A percentile compares a stretch with the other conserved stretches of the same genome.
These are phyloP conservation scores for Epichloe hybrida DNA, from an alignment of 2,329 filamentous ascomycete genomes.

Conservation along the genomic window DNA sequence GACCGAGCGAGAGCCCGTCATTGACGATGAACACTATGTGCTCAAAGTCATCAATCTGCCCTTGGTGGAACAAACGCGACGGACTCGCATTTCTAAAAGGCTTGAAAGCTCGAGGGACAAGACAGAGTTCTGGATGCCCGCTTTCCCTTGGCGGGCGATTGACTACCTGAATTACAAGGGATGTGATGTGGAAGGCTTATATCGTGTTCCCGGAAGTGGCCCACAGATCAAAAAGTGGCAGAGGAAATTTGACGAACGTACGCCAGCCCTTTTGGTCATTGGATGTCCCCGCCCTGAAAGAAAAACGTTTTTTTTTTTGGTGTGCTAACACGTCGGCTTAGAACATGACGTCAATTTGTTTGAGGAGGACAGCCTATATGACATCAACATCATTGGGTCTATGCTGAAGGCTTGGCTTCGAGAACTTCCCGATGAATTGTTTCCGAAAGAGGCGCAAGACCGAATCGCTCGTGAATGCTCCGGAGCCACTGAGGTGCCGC, in stretches of 20 bases:
- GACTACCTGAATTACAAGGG: conserved; percentile 94
- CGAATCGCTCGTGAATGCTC: conserved; percentile 68
- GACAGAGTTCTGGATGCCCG: conserved; percentile 98
- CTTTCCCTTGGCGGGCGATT: conserved; percentile 87
- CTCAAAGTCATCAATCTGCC: conserved; percentile 77
- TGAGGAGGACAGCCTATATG: conserved; percentile 74
- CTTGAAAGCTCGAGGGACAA: conserved; percentile 83
- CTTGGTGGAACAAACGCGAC: conserved; percentile 76
- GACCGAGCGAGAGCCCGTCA: conserved; percentile 46
- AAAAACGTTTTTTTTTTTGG: not conserved
- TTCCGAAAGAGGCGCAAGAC: conserved; percentile 73
- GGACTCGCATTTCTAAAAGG: conserved; percentile 80
- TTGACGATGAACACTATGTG: conserved; percentile 74
- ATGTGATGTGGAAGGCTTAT: conserved; percentile 85
- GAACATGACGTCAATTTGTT: conserved; percentile 86
- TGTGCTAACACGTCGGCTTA: conserved; percentile 16
- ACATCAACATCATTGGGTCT: conserved; percentile 92
- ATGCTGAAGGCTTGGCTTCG: conserved; percentile 95
- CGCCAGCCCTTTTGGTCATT: conserved; percentile 8
- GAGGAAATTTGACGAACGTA: conserved; percentile 75
- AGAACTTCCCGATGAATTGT: conserved; percentile 85
- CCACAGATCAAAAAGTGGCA: conserved; percentile 91
- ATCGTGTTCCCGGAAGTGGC: conserved; percentile 81
- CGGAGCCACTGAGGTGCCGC: conserved; percentile 66
- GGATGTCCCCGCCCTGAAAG: not conserved